Base-by-base conservation (phyloP, 257 asterid genomes). In the Plectranthus barbatus region DNA sequence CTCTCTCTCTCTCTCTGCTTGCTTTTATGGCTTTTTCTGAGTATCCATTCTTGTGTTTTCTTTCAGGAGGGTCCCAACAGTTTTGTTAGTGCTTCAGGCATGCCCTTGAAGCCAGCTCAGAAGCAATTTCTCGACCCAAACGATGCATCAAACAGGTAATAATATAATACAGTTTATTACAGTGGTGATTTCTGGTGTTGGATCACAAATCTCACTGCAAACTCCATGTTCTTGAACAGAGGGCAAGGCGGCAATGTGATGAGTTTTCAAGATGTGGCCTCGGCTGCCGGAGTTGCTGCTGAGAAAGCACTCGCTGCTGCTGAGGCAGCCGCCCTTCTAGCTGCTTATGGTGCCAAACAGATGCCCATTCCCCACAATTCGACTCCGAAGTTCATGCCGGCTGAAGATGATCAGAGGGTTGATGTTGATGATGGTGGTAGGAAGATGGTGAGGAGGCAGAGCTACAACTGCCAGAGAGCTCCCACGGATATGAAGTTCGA, bases 271-370 rank as follows among this genome's bases (percentile, higher is more conserved):
- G 89, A 90, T 52, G 67, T 91, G 34, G 91, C 88, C 14, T 80
- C 97, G 1, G 96, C 94, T 52, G 99, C 95, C 61, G 86, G 87
- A 60, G 86, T 80, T 47, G 98, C 98, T 58, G 93, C 95, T 7
- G 88, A 85, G 80, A 84, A 87, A 75, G 96, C 98, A 10, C 72
- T 82, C 45, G 94, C 90, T 5, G 98, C 96, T 21, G 98, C 96
- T 23, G 91, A 86, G 74, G 96, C 91, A n/a, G 97, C 96, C n/a
- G 83, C 94, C 47, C 70, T 66, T 62, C 77, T 89, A 34, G 80
- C 93, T 61, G 74, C 93, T 53, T 62, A 68, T 36, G 77, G 70
- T 70, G 86, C 67, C 59, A 45, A 67, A 36, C 80, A 64, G 66
- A 64, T 36, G 76, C 42, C 5, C 21, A 42, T 26, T 26, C 2